A percentile compares a stretch with the other conserved stretches of the same genome.
Conservation (phyloP, 352 stramenopile species). For the Albugo laibachii region DNA sequence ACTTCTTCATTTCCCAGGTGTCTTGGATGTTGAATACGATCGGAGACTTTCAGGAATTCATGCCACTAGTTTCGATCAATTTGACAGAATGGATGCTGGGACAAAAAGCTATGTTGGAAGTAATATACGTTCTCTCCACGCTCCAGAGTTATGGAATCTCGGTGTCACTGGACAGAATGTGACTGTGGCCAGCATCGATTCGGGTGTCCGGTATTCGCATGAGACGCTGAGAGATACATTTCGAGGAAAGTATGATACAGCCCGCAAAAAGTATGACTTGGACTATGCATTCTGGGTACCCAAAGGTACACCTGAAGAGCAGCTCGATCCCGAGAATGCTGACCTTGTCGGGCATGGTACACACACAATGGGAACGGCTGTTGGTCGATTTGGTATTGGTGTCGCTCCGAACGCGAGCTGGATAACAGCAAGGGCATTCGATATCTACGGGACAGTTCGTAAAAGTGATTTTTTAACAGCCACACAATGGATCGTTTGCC, state of each 20-base stretch:
- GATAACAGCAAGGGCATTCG: conserved; percentile 48
- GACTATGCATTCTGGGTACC: conserved; percentile 61
- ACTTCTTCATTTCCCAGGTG: conserved; percentile 17
- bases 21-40: conserved; percentile 24
- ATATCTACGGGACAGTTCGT: conserved; percentile 28
- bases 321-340: conserved; percentile 38
- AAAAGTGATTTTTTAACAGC: conserved; percentile 51
- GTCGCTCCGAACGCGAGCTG: conserved; percentile 37
- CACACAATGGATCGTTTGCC: conserved; percentile 46
- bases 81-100: conserved; percentile 3
- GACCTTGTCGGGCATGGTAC: conserved; percentile 50
- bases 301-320: conserved; percentile 20
- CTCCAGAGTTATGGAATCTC: conserved; percentile 21
- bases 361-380: conserved; percentile 39
- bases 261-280: conserved; percentile 10
- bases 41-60: conserved; percentile 1
- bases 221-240: conserved; percentile 24
- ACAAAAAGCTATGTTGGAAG: conserved; percentile 8
- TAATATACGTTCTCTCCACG: conserved; percentile 30
- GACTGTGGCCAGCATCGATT: conserved; percentile 51
- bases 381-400: conserved; percentile 26
- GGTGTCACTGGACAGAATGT: conserved; percentile 18
- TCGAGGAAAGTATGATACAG: conserved; percentile 10
- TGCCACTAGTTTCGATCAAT: conserved; percentile 2
- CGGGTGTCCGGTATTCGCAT: conserved; percentile 46